A percentile compares a stretch with the other conserved stretches of the same genome.
These are phyloP conservation scores for Rubroboletus satanas DNA, from an alignment of 768 basidiomycete species.

Conservation along the genomic window DNA sequence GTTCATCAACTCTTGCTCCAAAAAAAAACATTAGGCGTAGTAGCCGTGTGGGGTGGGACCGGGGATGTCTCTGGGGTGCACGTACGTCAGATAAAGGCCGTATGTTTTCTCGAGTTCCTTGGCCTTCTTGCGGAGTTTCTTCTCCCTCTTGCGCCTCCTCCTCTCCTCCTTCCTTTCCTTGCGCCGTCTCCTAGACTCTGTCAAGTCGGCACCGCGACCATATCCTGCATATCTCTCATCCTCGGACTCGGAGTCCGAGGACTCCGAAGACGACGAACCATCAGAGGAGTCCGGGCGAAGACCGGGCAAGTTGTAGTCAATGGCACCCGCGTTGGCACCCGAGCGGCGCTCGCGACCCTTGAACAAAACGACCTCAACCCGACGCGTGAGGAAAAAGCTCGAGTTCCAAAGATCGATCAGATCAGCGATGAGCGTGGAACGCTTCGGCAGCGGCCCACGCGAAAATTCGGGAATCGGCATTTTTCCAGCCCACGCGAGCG, in stretches of 20 bases:
- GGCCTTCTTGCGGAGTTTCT: conserved; percentile 55
- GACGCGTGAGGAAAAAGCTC: conserved; percentile 69
- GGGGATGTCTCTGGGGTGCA: conserved; percentile 34
- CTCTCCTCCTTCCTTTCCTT: conserved; percentile 57
- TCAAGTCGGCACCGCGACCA: conserved; percentile 42
- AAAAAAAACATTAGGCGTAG: conserved; percentile 16
- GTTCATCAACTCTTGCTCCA: neutral
- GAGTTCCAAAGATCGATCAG: conserved; percentile 78
- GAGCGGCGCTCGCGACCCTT: conserved; percentile 75
- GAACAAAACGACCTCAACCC: conserved; percentile 78
- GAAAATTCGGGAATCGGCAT: conserved; percentile 58
- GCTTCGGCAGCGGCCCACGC: conserved; percentile 49
- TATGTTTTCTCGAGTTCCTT: conserved; percentile 62
- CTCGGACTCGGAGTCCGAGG: conserved; percentile 42
- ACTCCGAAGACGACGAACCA: conserved; percentile 36
- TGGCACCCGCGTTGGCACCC: conserved; percentile 51
- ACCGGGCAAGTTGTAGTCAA: conserved; percentile 53
- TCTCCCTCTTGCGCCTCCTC: conserved; percentile 60
- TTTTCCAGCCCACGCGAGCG: conserved; percentile 72
- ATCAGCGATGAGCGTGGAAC: conserved; percentile 60
- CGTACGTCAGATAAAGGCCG: conserved; percentile 56
- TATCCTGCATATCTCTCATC: conserved; percentile 43
- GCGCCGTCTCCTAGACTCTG: conserved; percentile 50
- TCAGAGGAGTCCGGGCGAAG: conserved; percentile 42
- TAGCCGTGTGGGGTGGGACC: conserved; percentile 26